phyloP scores from a whole-genome alignment of 2,329 filamentous ascomycete genomes.

The Monosporascus sp. region DNA sequence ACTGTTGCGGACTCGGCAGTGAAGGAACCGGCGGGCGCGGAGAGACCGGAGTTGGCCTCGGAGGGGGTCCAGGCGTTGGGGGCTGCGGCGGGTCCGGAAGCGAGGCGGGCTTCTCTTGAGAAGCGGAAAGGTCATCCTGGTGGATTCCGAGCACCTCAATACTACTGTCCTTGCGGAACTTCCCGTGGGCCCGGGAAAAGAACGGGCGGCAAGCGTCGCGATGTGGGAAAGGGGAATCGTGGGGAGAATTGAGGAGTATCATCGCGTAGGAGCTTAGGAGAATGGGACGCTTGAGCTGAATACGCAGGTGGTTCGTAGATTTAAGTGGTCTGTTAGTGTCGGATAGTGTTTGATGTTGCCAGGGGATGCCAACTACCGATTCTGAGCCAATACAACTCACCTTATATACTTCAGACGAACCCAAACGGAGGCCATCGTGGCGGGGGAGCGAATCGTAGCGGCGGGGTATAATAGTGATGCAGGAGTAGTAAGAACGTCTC shows the following conservation, averaged over 20 bases:
- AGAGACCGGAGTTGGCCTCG: slow-evolving; percentile 5
- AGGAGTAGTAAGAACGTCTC: not conserved
- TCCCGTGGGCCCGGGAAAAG: not conserved
- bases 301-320: too few relatives aligned
- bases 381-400: too few relatives aligned
- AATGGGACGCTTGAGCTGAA: too few relatives aligned
- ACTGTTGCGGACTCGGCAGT: slow-evolving; percentile 21
- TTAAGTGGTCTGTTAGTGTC: too few relatives aligned
- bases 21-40: slow-evolving; percentile 23
- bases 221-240: not conserved
- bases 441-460: not conserved
- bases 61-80: not conserved
- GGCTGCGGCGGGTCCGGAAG: not conserved
- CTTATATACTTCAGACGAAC: too few relatives aligned
- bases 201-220: not conserved
- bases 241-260: too few relatives aligned
- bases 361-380: too few relatives aligned
- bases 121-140: not conserved
- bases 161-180: not conserved
- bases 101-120: not conserved
- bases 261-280: too few relatives aligned
- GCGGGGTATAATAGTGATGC: not conserved
- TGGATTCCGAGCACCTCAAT: not conserved
- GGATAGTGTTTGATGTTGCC: too few relatives aligned
- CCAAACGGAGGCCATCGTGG: not conserved